Base-by-base conservation (phyloP, 2,329 filamentous ascomycete genomes). In the Bisporella sp. region DNA sequence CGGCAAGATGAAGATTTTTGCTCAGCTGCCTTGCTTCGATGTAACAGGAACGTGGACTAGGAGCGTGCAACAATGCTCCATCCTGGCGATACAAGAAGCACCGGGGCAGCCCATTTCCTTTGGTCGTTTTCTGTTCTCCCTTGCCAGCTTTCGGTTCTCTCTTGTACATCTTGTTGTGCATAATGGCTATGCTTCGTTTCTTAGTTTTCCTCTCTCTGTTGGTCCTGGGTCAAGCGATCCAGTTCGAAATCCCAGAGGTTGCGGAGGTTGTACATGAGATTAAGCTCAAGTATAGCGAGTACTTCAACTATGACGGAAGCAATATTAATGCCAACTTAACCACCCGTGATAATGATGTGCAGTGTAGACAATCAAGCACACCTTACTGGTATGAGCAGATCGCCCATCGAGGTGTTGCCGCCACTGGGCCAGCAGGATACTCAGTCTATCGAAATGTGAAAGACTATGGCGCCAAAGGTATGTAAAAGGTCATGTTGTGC, bases 381-480 rank as follows among this genome's bases (percentile, higher is more conserved):
- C 30, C 45, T 13, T 61, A 57, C 44, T 60, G 56, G 57, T 58
- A 59, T 42, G 59, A 61, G 37, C 41, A 47, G 4, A 61, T 61
- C 37, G 28, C 48, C 5, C 53, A 61, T 32, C 56, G 59, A 40
- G 59, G 57, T 9, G 31, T 53, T 29, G 53, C 59, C 45, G 51
- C 59, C 31, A 59, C 49, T 31, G 49, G 49, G 9, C 47, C 53
- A 6, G 40, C 47, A 39, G 56, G 56, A 6, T 61, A 59, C 43
- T 31, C 50, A 30, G 58, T 61, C 0, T 60, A 47, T 29, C 48
- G 57, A 43, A 60, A 60, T 45, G 57, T 59, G 2, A 55, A 55
- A 21, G 47, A 49, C n/a, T 58, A 47, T 46, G 56, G 57, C 4
- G 56, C 57, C 6, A 51, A 39, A 45, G 55, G 57, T 57, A 37